Conservation (phyloP, 768 basidiomycete genomes). For the Infundibulicybe gibba region DNA sequence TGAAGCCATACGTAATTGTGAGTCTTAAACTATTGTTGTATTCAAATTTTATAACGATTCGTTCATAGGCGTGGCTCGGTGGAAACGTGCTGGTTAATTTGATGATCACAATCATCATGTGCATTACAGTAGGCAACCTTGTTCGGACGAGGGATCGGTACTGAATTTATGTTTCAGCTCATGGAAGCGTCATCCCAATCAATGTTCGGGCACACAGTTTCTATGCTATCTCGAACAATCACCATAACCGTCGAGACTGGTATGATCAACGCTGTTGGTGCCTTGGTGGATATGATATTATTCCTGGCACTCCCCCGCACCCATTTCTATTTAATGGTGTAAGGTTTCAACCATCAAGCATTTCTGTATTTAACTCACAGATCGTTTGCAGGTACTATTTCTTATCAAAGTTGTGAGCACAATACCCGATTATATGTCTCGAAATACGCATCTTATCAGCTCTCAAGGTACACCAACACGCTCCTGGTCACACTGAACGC, state of each 20-base stretch:
- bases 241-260: constrained; percentile 17
- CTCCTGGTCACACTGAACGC: constrained; percentile 6
- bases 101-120: constrained; percentile 19
- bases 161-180: constrained; percentile 1
- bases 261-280: constrained; percentile 13
- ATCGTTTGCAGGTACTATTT: background rate
- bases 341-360: background rate
- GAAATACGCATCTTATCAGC: background rate
- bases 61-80: constrained; percentile 18
- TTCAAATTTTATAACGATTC: background rate
- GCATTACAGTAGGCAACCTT: constrained; percentile 16
- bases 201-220: constrained; percentile 3
- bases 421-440: background rate
- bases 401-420: constrained; percentile 7
- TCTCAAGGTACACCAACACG: constrained; percentile 7
- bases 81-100: constrained; percentile 18
- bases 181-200: constrained; percentile 4
- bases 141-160: background rate
- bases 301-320: constrained; percentile 11
- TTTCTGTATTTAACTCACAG: background rate
- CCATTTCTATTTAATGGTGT: constrained; percentile 16
- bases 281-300: constrained; percentile 13
- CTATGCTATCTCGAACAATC: constrained; percentile 7
- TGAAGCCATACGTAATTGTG: constrained; percentile 11
- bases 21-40: background rate